A percentile compares a stretch with the other conserved stretches of the same genome.
Evolutionary conservation across 768 basidiomycete species (phyloP).

Genomic region (Mycena sanguinolenta): DNA sequence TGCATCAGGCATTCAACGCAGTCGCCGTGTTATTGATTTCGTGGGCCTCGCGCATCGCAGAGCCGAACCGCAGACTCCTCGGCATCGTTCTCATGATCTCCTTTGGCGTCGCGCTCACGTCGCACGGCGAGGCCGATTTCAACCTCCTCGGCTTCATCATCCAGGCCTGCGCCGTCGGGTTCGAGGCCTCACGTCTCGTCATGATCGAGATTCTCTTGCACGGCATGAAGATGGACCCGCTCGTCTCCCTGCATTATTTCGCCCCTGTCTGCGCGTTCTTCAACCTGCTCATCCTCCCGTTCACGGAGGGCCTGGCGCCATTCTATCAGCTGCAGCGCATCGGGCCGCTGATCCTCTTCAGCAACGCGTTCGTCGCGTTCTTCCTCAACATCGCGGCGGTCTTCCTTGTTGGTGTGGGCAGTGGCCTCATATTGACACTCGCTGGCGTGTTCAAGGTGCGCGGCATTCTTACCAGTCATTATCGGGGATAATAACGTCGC

Average conservation of each 20-base stretch:
- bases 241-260: constrained; percentile 96
- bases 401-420: constrained; percentile 90
- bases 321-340: constrained; percentile 78
- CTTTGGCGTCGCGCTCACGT: constrained; percentile 88
- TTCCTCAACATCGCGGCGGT: constrained; percentile 93
- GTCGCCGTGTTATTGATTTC: constrained; percentile 93
- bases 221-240: constrained; percentile 97
- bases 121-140: constrained; percentile 89
- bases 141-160: constrained; percentile 87
- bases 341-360: constrained; percentile 79
- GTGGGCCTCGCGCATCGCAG: constrained; percentile 88
- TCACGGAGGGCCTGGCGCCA: constrained; percentile 92
- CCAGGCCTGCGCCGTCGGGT: constrained; percentile 77
- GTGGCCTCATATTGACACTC: constrained; percentile 90
- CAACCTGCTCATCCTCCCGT: constrained; percentile 88
- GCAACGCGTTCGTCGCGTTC: constrained; percentile 92
- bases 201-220: constrained; percentile 97
- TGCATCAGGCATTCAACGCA: constrained; percentile 68
- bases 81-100: constrained; percentile 94
- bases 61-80: constrained; percentile 85
- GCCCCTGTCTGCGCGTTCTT: constrained; percentile 95
- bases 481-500: not conserved
- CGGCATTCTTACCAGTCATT: constrained; percentile 63
- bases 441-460: constrained; percentile 97
- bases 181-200: constrained; percentile 94